Percentiles rank a stretch among this genome's conserved stretches.
phyloP scores from a whole-genome alignment of 78 protist species.

The Dictyostelium firmibasis region DNA sequence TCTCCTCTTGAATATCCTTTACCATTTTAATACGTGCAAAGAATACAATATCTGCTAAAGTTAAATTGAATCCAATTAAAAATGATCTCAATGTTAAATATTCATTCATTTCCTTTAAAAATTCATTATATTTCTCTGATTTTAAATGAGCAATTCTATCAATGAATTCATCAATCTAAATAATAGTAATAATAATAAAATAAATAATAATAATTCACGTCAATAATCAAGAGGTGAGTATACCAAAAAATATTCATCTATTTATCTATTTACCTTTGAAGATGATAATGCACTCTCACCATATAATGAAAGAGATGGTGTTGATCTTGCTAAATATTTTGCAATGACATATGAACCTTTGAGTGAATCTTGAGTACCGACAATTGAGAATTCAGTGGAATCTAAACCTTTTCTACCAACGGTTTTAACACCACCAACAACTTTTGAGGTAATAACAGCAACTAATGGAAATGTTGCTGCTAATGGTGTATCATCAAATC shows the following conservation, averaged over 20 bases:
- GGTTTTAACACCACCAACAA: conserved; percentile 39
- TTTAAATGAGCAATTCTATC: conserved; percentile 49
- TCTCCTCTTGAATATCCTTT: conserved; percentile 33
- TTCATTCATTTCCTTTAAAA: conserved; percentile 39
- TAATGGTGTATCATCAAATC: conserved; percentile 51
- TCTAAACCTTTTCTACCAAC: conserved; percentile 66
- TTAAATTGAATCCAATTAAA: conserved; percentile 48
- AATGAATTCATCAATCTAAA: conserved; percentile 37
- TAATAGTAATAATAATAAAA: not conserved
- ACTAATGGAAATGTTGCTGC: conserved; percentile 47
- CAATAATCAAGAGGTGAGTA: too few species aligned
- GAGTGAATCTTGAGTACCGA: not conserved
- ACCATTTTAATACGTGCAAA: conserved; percentile 28
- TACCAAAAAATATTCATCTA: too few species aligned
- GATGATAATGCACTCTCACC: conserved; percentile 57
- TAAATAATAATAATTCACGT: too few species aligned
- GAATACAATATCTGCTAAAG: conserved; percentile 60
- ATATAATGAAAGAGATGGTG: not conserved
- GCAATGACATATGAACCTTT: conserved; percentile 45
- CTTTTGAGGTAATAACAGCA: conserved; percentile 1
- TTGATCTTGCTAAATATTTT: conserved; percentile 51
- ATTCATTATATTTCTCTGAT: conserved; percentile 4
- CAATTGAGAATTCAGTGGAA: conserved; percentile 31
- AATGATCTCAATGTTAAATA: conserved; percentile 43
- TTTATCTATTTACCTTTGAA: conserved; percentile 30